These are phyloP conservation scores for Penicillium frequentans DNA, from an alignment of 2,329 filamentous ascomycete genomes.

Conservation along the genomic window DNA sequence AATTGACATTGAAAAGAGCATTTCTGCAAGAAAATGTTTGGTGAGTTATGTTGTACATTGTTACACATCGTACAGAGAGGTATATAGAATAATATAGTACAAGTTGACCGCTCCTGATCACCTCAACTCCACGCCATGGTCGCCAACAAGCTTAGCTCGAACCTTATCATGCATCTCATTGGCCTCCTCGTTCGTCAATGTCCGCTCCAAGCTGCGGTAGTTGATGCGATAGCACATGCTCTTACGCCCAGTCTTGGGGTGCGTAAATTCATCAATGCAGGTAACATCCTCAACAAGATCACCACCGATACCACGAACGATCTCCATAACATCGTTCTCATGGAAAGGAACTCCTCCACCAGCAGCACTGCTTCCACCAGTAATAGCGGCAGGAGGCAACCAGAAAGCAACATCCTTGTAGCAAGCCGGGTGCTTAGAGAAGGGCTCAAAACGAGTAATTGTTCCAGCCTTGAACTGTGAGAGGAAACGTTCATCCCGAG, in stretches of 20 bases:
- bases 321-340: conserved; percentile 96
- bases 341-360: conserved; percentile 62
- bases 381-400: conserved; percentile 55
- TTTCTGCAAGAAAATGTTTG: no score
- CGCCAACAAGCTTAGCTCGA: conserved; percentile 62
- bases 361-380: conserved; percentile 37
- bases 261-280: conserved; percentile 81
- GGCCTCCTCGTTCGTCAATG: conserved; percentile 78
- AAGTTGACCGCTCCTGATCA: conserved; percentile 34
- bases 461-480: conserved; percentile 67
- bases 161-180: conserved; percentile 75
- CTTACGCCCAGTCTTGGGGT: conserved; percentile 78
- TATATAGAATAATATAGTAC: background rate
- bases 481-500: conserved; percentile 79
- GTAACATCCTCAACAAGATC: conserved; percentile 85
- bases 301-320: conserved; percentile 78
- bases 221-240: conserved; percentile 92
- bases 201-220: conserved; percentile 89
- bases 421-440: conserved; percentile 87
- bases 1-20: background rate
- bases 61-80: background rate
- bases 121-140: conserved; percentile 77
- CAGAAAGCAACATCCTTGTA: conserved; percentile 95
- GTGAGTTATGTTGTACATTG: background rate
- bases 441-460: conserved; percentile 71